Percentiles rank a stretch among this genome's conserved stretches.
These are phyloP conservation scores for Colletotrichum sp. DNA, from an alignment of 2,329 filamentous ascomycete species.

Conservation along the genomic window DNA sequence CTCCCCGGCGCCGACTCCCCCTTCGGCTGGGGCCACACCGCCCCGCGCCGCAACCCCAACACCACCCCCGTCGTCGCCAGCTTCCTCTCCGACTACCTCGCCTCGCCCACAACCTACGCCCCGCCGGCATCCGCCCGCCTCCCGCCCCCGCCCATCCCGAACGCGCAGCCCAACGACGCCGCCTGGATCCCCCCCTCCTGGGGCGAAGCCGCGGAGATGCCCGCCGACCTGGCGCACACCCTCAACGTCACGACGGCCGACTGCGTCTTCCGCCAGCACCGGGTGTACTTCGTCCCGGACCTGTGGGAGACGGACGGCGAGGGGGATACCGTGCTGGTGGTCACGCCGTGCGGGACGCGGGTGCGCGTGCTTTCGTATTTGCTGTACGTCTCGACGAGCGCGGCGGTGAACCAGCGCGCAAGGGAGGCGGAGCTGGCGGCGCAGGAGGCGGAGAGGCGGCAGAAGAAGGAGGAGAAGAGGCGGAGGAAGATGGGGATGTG, in stretches of 20 bases:
- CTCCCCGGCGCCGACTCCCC: not conserved
- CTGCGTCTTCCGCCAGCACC: not conserved
- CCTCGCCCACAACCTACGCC: not conserved
- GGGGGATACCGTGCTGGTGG: not conserved
- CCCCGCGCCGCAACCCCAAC: not conserved
- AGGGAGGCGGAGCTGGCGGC: not conserved
- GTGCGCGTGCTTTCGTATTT: not conserved
- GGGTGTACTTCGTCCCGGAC: not conserved
- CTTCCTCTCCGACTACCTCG: not conserved
- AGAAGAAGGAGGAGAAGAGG: not conserved
- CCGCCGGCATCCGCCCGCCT: not conserved
- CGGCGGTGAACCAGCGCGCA: not conserved
- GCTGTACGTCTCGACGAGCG: not conserved
- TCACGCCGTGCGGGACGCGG: not conserved
- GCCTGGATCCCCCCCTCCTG: not conserved
- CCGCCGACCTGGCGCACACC: not conserved
- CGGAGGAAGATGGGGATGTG: not conserved
- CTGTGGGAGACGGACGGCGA: not conserved
- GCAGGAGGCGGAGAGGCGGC: not conserved
- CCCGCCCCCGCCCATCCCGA: not conserved
- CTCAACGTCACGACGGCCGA: not conserved
- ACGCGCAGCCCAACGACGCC: not conserved
- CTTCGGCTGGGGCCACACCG: not conserved
- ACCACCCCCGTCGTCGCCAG: not conserved
- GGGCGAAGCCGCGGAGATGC: not conserved